Evolutionary conservation across 345 rosid genomes (phyloP).

Genomic region (Limnanthes douglasii): DNA sequence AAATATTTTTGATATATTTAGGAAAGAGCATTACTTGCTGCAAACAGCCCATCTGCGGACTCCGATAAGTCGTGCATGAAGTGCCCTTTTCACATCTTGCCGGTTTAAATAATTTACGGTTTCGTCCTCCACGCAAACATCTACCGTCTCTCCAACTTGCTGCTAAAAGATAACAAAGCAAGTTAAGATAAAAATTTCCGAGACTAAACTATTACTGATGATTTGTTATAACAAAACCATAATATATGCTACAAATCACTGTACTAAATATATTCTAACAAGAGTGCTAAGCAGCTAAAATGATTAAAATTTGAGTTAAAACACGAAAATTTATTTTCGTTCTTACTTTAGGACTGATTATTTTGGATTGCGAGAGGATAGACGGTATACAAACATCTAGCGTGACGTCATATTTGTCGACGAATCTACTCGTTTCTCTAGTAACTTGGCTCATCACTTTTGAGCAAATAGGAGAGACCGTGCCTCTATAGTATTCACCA

Average conservation of each 20-base stretch:
- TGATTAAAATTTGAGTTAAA: not conserved
- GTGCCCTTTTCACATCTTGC: slow-evolving; percentile 78
- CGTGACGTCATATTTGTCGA: slow-evolving; percentile 89
- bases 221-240: too few species aligned
- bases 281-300: slow-evolving; percentile 3
- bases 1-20: too few species aligned
- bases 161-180: slow-evolving; percentile 13
- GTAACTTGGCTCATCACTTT: slow-evolving; percentile 76
- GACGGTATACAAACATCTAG: slow-evolving; percentile 91
- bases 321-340: not conserved
- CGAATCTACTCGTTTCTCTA: slow-evolving; percentile 75
- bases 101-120: slow-evolving; percentile 80
- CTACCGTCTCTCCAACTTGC: slow-evolving; percentile 67
- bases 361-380: slow-evolving; percentile 62
- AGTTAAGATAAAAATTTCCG: slow-evolving; percentile 1
- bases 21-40: slow-evolving; percentile 56
- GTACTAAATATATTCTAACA: too few species aligned
- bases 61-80: slow-evolving; percentile 82
- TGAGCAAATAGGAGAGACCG: slow-evolving; percentile 61
- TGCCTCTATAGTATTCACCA: slow-evolving; percentile 70
- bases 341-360: slow-evolving; percentile 53
- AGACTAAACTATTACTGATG: too few species aligned
- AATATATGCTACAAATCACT: too few species aligned
- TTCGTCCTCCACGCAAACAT: slow-evolving; percentile 95
- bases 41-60: slow-evolving; percentile 71